These are phyloP conservation scores for Penicillium samsonianum DNA, from an alignment of 495 filamentous ascomycete species.

Conservation along the genomic window DNA sequence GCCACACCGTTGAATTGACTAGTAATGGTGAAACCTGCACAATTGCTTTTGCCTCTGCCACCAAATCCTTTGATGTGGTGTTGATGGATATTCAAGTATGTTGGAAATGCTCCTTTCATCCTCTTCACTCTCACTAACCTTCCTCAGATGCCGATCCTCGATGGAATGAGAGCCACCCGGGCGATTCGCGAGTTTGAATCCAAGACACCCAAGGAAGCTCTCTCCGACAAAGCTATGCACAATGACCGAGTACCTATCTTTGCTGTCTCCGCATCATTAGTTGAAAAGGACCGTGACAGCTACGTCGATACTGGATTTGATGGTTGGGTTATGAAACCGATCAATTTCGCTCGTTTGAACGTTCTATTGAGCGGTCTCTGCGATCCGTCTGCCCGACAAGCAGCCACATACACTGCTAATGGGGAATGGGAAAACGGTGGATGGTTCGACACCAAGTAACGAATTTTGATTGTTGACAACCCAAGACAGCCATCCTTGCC, in stretches of 20 bases:
- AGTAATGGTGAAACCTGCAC: conserved; percentile 90
- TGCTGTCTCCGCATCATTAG: conserved; percentile 83
- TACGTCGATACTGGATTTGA: conserved; percentile 80
- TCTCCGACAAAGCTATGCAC: conserved; percentile 56
- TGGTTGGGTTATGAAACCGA: conserved; percentile 81
- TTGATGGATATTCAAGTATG: conserved; percentile 68
- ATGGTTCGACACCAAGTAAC: conserved; percentile 53
- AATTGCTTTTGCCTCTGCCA: conserved; percentile 60
- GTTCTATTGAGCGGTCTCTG: conserved; percentile 41
- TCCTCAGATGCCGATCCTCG: conserved; percentile 90
- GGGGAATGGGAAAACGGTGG: conserved; percentile 73
- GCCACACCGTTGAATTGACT: conserved; percentile 71
- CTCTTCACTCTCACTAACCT: no score
- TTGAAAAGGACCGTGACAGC: conserved; percentile 61
- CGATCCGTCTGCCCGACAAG: conserved; percentile 48
- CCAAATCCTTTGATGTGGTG: conserved; percentile 71
- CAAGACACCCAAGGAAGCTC: conserved; percentile 18
- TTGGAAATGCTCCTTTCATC: no score
- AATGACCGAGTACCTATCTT: conserved; percentile 69
- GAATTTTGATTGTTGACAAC: neutral
- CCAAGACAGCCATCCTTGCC: neutral
- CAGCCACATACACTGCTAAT: conserved; percentile 53
- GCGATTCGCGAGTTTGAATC: conserved; percentile 75
- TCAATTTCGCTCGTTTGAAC: conserved; percentile 54
- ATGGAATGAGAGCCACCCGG: conserved; percentile 79